Evolutionary conservation across 352 stramenopile species (phyloP).

Genomic region (Phytophthora cryptogea): DNA sequence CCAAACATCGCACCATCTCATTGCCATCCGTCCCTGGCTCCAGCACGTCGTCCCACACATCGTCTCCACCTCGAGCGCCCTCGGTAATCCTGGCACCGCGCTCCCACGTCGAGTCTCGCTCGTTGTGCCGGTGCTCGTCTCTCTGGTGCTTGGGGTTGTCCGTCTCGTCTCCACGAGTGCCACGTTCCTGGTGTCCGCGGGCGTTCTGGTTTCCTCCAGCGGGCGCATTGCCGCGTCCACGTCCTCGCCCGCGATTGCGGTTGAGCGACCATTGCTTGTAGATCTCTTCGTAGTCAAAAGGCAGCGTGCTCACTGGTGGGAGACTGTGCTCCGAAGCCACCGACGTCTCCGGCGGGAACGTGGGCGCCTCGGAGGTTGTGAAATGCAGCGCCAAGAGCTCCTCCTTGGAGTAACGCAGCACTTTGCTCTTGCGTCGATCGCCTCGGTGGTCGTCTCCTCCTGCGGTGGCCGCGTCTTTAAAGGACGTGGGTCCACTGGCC

Average conservation of each 20-base stretch:
- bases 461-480: slow-evolving; percentile 45
- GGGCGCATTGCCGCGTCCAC: slow-evolving; percentile 54
- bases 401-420: slow-evolving; percentile 82
- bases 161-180: slow-evolving; percentile 50
- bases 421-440: slow-evolving; percentile 77
- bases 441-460: slow-evolving; percentile 35
- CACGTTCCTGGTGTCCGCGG: slow-evolving; percentile 48
- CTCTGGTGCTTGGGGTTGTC: slow-evolving; percentile 48
- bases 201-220: slow-evolving; percentile 27
- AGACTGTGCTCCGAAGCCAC: slow-evolving; percentile 71
- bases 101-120: slow-evolving; percentile 62
- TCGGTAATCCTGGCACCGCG: slow-evolving; percentile 50
- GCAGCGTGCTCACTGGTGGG: slow-evolving; percentile 70
- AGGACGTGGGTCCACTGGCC: slow-evolving; percentile 21
- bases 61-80: slow-evolving; percentile 36
- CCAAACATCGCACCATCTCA: slow-evolving; percentile 55
- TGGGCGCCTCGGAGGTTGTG: slow-evolving; percentile 48
- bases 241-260: slow-evolving; percentile 76
- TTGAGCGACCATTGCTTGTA: slow-evolving; percentile 89
- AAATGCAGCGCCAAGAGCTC: slow-evolving; percentile 80
- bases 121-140: slow-evolving; percentile 41
- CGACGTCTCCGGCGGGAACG: slow-evolving; percentile 63
- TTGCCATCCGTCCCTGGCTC: slow-evolving; percentile 49
- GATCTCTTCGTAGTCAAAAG: slow-evolving; percentile 89
- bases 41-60: slow-evolving; percentile 84